Conservation (phyloP, 2,329 filamentous ascomycete genomes). For the Diaporthe ampelina region DNA sequence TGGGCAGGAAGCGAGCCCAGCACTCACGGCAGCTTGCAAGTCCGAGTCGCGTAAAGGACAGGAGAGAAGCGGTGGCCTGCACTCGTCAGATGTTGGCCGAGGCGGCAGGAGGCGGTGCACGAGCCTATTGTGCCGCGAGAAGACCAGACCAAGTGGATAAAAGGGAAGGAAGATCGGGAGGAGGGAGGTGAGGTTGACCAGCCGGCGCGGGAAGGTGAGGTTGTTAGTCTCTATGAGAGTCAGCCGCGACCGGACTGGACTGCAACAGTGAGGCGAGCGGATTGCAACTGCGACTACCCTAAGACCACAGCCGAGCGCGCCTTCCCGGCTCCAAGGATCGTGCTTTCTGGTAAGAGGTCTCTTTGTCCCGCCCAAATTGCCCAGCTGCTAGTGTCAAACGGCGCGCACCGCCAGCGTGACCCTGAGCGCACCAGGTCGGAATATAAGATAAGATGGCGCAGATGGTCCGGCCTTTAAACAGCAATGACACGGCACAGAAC, state of each 20-base stretch:
- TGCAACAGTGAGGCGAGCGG: conserved; percentile 1
- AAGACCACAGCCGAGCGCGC: conserved; percentile 13
- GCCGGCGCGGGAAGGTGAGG: no score
- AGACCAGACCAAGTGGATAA: conserved; percentile 1
- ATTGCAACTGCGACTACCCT: conserved; percentile 8
- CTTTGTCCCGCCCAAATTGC: conserved; percentile 32
- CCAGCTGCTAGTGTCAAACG: conserved; percentile 34
- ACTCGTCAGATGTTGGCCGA: conserved; percentile 13
- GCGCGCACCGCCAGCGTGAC: conserved; percentile 14
- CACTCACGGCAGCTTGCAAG: conserved; percentile 4
- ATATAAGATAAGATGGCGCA: conserved; percentile 14
- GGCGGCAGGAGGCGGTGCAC: neutral
- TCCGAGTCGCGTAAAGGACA: neutral
- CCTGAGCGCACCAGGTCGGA: neutral
- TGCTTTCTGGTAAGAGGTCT: conserved; percentile 13
- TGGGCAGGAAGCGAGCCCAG: neutral
- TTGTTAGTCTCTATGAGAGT: neutral
- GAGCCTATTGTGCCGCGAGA: neutral
- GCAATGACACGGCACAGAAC: conserved; percentile 18
- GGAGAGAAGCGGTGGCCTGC: conserved; percentile 1
- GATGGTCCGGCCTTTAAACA: conserved; percentile 1
- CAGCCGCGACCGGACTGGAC: conserved; percentile 6
- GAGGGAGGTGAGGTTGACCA: neutral
- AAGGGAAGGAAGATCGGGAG: neutral
- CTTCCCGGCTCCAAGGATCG: conserved; percentile 28